These are phyloP conservation scores for Acmispon strigosus DNA, from an alignment of 306 rosid species.

Conservation along the genomic window DNA sequence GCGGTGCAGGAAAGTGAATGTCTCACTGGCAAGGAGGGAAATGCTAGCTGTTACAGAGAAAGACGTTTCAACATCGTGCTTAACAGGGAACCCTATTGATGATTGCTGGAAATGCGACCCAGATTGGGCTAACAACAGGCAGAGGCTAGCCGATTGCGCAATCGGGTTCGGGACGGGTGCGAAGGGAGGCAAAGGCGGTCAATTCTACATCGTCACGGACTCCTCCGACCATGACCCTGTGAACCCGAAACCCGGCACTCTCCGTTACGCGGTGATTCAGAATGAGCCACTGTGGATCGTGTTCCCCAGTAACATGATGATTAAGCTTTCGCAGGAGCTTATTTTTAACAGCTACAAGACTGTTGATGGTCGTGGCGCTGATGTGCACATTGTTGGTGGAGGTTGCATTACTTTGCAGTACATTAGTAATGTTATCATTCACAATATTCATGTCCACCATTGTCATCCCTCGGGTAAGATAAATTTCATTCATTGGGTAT, in stretches of 20 bases:
- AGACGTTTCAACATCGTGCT: constrained; percentile 43
- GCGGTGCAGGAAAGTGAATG: constrained; percentile 60
- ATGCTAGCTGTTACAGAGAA: constrained; percentile 42
- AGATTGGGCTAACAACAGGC: constrained; percentile 78
- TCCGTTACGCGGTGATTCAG: constrained; percentile 74
- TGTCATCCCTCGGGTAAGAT: constrained; percentile 67
- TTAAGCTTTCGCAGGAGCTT: constrained; percentile 74
- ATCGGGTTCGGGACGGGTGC: constrained; percentile 93
- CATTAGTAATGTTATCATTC: constrained; percentile 81
- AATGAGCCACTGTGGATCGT: constrained; percentile 75
- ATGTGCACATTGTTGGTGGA: constrained; percentile 90
- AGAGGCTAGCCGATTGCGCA: constrained; percentile 78
- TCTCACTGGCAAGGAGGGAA: constrained; percentile 64
- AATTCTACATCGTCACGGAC: constrained; percentile 75
- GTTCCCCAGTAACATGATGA: constrained; percentile 72
- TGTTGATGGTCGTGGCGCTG: constrained; percentile 93
- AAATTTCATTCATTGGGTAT: not conserved
- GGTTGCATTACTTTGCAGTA: constrained; percentile 89
- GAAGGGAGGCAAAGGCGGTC: constrained; percentile 77
- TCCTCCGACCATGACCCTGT: constrained; percentile 73
- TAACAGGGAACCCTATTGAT: constrained; percentile 89
- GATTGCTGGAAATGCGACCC: constrained; percentile 99
- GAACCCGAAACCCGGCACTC: constrained; percentile 73
- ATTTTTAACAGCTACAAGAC: constrained; percentile 87
- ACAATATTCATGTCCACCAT: constrained; percentile 87